A percentile compares a stretch with the other conserved stretches of the same genome.
Evolutionary conservation across 495 filamentous ascomycete genomes (phyloP).

Genomic region (Trichoderma asperelloides): DNA sequence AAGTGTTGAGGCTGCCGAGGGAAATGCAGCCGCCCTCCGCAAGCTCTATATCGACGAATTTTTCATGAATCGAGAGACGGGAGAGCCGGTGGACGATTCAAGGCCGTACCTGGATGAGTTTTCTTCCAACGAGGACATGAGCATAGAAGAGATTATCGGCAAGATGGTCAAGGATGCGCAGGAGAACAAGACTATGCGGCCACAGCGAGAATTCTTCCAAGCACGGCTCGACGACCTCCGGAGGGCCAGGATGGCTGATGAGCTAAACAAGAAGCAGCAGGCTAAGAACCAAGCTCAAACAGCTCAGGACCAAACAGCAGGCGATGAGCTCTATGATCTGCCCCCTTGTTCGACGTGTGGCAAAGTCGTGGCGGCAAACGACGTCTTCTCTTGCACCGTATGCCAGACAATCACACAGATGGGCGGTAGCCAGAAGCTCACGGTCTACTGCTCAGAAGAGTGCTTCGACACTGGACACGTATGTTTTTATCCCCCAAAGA

Average conservation of each 20-base stretch:
- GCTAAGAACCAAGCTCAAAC: constrained; percentile 6
- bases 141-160: constrained; percentile 30
- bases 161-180: constrained; percentile 29
- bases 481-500: constrained; percentile 15
- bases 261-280: constrained; percentile 12
- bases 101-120: constrained; percentile 36
- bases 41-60: constrained; percentile 26
- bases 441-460: constrained; percentile 35
- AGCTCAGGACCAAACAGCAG: constrained; percentile 28
- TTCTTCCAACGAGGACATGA: constrained; percentile 13
- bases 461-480: constrained; percentile 35
- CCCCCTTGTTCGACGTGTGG: constrained; percentile 31
- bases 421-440: constrained; percentile 17
- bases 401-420: constrained; percentile 28
- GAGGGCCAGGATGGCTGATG: constrained; percentile 34
- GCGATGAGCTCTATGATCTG: constrained; percentile 26
- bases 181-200: constrained; percentile 20
- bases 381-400: constrained; percentile 29
- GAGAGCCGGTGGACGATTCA: constrained; percentile 15
- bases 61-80: constrained; percentile 20
- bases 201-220: constrained; percentile 26
- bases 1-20: constrained; percentile 9
- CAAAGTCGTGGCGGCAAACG: constrained; percentile 17
- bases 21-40: constrained; percentile 12
- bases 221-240: constrained; percentile 32